Evolutionary conservation across 805 yeast genomes (phyloP), one percentile per base, ranked within the genome.

Genomic region (Candida nitratophila): DNA sequence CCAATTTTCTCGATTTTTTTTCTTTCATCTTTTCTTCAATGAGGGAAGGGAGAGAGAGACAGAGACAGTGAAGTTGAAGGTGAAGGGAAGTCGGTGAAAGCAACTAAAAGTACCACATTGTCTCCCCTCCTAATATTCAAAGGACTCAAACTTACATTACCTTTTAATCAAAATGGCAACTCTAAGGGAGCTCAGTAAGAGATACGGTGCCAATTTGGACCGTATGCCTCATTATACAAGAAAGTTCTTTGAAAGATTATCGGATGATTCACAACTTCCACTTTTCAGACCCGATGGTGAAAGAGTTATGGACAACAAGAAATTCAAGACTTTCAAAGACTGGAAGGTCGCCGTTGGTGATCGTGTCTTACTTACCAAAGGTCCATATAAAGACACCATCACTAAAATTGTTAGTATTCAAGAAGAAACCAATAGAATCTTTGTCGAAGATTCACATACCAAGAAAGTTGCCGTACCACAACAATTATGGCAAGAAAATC

Each of bases 331-430:
- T 15, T 67, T 76, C 30, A 69, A 70, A 47, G 73, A 83, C 39
- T 74, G 84, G 69, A 81, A 77, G 39, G 79, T 77, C 50, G 69
- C 81, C 39, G 79, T 77, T 20, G 95, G 95, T 19, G 96, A 87
- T 64, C 69, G 83, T 48, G 95, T 86, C 2, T 75, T 87, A 57
- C 71, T 88, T 22, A 69, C 78, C 24, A 73, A 72, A 42, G 97
- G 97, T 17, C 70, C 73, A 39, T 74, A 76, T 55, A 78, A 77
- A 55, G 96, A 96, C n/a, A 79, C 77, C 24, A 72, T 89, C 14
- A 80, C 91, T 9, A 76, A 76, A 44, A 76, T 91, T 11, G 71
- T 74, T 47, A 76, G 78, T 46, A 77, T 79, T 48, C 76, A 75
- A 41, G 64, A 68, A n/a, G 71, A 74, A 37, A 72, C 81, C 20